phyloP scores from a whole-genome alignment of 1,284 basidiomycete species.

The Irpex lacteus region DNA sequence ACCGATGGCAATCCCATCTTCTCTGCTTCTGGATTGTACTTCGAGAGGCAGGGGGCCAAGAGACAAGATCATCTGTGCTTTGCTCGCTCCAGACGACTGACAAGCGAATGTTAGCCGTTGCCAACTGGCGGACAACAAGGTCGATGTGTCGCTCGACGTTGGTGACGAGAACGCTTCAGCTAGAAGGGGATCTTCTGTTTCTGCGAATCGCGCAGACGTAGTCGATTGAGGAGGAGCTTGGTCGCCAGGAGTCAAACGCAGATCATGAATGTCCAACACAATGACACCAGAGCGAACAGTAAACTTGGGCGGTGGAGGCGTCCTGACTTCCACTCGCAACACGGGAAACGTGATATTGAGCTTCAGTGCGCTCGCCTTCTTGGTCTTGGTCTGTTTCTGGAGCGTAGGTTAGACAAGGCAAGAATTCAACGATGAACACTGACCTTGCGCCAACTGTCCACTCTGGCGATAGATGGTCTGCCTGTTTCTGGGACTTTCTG shows the following conservation, averaged over 20 bases:
- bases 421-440: not conserved
- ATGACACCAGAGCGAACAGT: conserved; percentile 61
- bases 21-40: not conserved
- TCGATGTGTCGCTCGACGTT: not conserved
- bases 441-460: not conserved
- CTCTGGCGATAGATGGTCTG: conserved; percentile 9
- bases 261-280: conserved; percentile 59
- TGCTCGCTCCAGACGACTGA: conserved; percentile 34
- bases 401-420: not conserved
- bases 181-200: conserved; percentile 15
- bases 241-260: conserved; percentile 40
- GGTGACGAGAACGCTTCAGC: conserved; percentile 13
- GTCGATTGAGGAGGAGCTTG: conserved; percentile 18
- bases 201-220: conserved; percentile 41
- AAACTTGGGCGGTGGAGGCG: conserved; percentile 42
- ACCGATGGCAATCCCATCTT: not conserved
- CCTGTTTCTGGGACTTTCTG: conserved; percentile 19
- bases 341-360: conserved; percentile 43
- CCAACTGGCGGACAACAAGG: conserved; percentile 39
- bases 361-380: conserved; percentile 13
- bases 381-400: conserved; percentile 13
- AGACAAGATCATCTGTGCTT: conserved; percentile 29
- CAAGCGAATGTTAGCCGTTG: conserved; percentile 47
- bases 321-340: conserved; percentile 60
- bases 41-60: conserved; percentile 24